Evolutionary conservation across 2,329 filamentous ascomycete species (phyloP).

Genomic region (Ophiostoma himal-ulmi): DNA sequence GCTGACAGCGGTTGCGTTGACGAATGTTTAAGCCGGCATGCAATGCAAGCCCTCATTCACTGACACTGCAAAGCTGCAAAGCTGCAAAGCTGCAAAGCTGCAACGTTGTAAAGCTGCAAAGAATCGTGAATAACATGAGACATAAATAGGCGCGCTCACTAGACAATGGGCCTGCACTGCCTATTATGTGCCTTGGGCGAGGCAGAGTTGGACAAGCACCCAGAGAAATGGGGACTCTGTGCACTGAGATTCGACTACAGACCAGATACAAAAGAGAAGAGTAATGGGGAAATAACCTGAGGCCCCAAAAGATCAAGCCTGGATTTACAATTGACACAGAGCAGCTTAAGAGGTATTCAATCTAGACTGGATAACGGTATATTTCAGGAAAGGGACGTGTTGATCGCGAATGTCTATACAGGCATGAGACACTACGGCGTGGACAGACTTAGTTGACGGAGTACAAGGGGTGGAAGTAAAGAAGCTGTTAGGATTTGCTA

Average conservation of each 20-base stretch:
- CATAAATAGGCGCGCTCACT: not conserved
- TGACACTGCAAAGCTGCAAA: not conserved
- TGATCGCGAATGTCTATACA: not conserved
- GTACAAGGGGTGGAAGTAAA: not conserved
- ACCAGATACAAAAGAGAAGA: not conserved
- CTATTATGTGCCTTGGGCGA: not conserved
- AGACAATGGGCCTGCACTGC: not conserved
- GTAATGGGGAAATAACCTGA: not conserved
- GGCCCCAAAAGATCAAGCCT: too few species aligned
- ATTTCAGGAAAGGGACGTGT: too few species aligned
- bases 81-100: not conserved
- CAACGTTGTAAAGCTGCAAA: not conserved
- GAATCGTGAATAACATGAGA: not conserved
- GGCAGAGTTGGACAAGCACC: not conserved
- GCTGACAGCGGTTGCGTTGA: not conserved
- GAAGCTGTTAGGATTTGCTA: not conserved
- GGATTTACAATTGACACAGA: too few species aligned
- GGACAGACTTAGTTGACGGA: too few species aligned
- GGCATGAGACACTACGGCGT: not conserved
- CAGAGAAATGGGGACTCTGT: not conserved
- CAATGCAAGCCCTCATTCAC: not conserved
- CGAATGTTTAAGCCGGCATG: not conserved
- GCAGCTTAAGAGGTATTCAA: too few species aligned
- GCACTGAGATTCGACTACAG: not conserved
- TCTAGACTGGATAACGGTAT: too few species aligned